Percentiles rank a stretch among this genome's conserved stretches.
Conservation (phyloP, 1,284 basidiomycete species). For the Leccinum laetum region DNA sequence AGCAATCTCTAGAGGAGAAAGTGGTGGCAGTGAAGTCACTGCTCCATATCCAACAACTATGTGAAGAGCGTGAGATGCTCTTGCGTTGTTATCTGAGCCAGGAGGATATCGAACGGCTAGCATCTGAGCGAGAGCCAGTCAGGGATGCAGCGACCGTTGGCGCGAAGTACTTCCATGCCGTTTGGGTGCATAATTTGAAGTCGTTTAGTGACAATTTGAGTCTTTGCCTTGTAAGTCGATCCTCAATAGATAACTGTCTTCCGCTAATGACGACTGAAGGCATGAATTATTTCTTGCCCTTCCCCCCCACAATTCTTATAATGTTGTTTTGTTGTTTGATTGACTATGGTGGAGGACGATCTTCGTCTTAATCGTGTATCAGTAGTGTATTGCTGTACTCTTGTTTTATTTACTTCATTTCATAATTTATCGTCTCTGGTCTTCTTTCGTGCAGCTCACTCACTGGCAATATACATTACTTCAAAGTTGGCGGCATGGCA, state of each 20-base stretch:
- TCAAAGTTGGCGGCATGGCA: no score
- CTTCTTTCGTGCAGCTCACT: not conserved
- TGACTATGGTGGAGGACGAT: no score
- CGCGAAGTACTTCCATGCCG: not conserved
- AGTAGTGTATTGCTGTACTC: no score
- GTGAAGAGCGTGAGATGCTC: not conserved
- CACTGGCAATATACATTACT: no score
- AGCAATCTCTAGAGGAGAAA: not conserved
- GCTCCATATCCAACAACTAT: not conserved
- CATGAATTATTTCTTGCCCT: not conserved
- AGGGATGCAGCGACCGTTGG: not conserved
- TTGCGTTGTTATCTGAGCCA: not conserved
- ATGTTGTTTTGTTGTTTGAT: no score
- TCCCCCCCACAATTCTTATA: no score
- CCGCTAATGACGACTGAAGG: not conserved
- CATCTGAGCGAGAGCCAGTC: not conserved
- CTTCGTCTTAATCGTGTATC: no score
- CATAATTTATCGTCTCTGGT: not conserved
- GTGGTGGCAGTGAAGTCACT: not conserved
- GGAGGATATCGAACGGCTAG: not conserved
- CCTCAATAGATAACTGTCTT: not conserved
- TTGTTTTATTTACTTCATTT: no score
- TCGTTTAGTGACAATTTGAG: not conserved
- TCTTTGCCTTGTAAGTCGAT: not conserved
- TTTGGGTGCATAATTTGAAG: not conserved